These are phyloP conservation scores for Ustilago lituana DNA, from an alignment of 1,284 basidiomycete species.

Conservation along the genomic window DNA sequence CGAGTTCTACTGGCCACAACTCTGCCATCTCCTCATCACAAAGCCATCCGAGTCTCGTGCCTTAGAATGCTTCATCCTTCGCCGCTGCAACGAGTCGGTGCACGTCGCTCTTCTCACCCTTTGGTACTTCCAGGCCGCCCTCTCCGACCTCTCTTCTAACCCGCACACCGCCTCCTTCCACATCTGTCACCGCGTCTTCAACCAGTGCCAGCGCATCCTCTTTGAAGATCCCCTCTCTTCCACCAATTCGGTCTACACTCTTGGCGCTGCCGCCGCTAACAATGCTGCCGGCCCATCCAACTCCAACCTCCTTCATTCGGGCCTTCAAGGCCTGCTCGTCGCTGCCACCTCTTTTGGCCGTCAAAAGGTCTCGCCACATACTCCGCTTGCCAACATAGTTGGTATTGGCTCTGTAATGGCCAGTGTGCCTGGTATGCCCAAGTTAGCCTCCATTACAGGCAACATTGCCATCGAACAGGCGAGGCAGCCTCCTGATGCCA, in stretches of 20 bases:
- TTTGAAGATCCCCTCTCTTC: constrained; percentile 77
- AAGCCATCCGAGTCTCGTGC: constrained; percentile 60
- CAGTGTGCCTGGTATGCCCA: constrained; percentile 80
- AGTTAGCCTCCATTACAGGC: constrained; percentile 78
- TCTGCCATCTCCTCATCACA: constrained; percentile 65
- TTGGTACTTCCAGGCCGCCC: constrained; percentile 66
- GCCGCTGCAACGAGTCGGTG: constrained; percentile 61
- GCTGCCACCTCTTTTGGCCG: constrained; percentile 19
- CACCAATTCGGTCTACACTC: constrained; percentile 32
- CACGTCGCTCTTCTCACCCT: constrained; percentile 65
- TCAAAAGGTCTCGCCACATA: constrained; percentile 51
- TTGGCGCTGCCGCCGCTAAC: constrained; percentile 14
- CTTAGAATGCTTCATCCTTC: constrained; percentile 62
- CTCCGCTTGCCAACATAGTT: constrained; percentile 76
- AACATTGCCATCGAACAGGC: constrained; percentile 87
- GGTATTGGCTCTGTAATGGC: constrained; percentile 86
- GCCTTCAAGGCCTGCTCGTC: constrained; percentile 63
- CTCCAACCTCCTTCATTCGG: constrained; percentile 24
- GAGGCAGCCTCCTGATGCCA: constrained; percentile 70
- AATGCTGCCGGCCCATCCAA: constrained; percentile 29
- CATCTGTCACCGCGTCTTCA: constrained; percentile 90
- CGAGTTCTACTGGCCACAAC: constrained; percentile 67
- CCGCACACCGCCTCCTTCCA: constrained; percentile 81
- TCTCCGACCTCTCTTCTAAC: constrained; percentile 65
- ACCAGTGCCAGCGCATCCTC: constrained; percentile 94